Evolutionary conservation across 805 yeast species (phyloP).

Genomic region (Saturnispora sekii): DNA sequence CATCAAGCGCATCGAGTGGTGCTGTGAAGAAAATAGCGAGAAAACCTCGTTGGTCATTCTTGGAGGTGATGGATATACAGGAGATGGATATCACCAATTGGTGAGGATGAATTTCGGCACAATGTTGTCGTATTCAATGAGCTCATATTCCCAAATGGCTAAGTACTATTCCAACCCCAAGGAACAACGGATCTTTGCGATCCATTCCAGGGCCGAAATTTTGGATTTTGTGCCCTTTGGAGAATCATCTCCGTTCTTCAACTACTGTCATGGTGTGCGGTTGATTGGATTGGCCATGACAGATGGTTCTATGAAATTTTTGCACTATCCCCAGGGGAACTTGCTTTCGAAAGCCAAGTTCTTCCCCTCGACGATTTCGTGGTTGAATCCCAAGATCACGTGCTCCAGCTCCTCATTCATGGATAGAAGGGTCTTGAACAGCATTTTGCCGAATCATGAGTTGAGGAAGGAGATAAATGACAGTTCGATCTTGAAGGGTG

Average conservation of each 20-base stretch:
- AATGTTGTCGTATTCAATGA: conserved; percentile 68
- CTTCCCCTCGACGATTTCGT: conserved; percentile 75
- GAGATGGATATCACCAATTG: conserved; percentile 35
- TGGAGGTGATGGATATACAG: conserved; percentile 49
- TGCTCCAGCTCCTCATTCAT: conserved; percentile 39
- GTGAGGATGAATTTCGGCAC: conserved; percentile 65
- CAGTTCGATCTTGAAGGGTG: conserved; percentile 57
- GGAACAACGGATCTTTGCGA: conserved; percentile 46
- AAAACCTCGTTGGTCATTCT: conserved; percentile 61
- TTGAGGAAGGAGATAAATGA: neutral
- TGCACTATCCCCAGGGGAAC: conserved; percentile 48
- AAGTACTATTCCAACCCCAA: conserved; percentile 57
- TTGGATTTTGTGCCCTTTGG: conserved; percentile 46
- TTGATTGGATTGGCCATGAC: conserved; percentile 49
- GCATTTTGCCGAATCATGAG: conserved; percentile 13
- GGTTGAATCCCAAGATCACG: conserved; percentile 68
- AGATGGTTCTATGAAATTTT: conserved; percentile 55
- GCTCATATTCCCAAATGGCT: conserved; percentile 79
- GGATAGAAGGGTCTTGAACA: conserved; percentile 22
- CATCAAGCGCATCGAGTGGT: conserved; percentile 59
- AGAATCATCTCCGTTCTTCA: conserved; percentile 61
- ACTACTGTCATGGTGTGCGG: conserved; percentile 71
- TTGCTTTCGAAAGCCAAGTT: conserved; percentile 42
- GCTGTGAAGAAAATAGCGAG: conserved; percentile 73
- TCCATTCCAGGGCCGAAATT: conserved; percentile 37